These are phyloP conservation scores for Ogataea degrootiae DNA, from an alignment of 805 yeast species.

Conservation along the genomic window DNA sequence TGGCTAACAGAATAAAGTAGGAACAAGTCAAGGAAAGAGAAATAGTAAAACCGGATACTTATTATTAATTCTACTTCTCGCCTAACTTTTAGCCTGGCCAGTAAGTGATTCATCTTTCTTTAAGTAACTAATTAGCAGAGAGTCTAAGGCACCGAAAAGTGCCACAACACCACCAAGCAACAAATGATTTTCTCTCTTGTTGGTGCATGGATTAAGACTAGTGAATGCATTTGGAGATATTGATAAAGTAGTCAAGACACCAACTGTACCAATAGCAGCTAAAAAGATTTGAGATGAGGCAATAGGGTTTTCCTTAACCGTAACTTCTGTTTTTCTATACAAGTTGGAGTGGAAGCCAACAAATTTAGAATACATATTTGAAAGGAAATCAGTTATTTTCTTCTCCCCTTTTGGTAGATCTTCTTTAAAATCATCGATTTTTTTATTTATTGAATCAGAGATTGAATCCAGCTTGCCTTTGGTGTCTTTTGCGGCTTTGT, in stretches of 20 bases:
- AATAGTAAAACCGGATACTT: too few relatives aligned
- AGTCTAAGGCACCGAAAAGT: slow-evolving; percentile 14
- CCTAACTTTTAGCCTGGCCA: too few relatives aligned
- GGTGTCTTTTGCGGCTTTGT: slow-evolving; percentile 12
- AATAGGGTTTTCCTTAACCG: slow-evolving; percentile 18
- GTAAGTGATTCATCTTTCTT: slow-evolving; percentile 10
- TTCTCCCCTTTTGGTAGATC: slow-evolving; percentile 16
- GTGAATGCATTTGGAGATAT: slow-evolving; percentile 13
- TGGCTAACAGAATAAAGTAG: too few relatives aligned
- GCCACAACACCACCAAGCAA: slow-evolving; percentile 11
- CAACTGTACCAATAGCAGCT: slow-evolving; percentile 19
- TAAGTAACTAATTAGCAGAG: slow-evolving; percentile 12
- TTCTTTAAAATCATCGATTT: slow-evolving; percentile 18
- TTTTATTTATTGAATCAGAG: slow-evolving; percentile 5
- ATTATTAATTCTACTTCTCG: too few relatives aligned
- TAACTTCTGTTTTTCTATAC: slow-evolving; percentile 9
- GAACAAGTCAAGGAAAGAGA: too few relatives aligned
- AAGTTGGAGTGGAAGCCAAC: slow-evolving; percentile 7
- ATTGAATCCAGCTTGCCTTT: slow-evolving; percentile 13
- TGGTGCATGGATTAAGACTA: slow-evolving; percentile 3
- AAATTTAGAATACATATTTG: slow-evolving; percentile 8
- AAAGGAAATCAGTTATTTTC: slow-evolving; percentile 12
- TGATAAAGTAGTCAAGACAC: slow-evolving; percentile 11
- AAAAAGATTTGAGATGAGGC: slow-evolving; percentile 18
- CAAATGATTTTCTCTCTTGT: slow-evolving; percentile 5